Evolutionary conservation across 345 rosid species (phyloP).

Genomic region (Eucalyptus fibrosa): DNA sequence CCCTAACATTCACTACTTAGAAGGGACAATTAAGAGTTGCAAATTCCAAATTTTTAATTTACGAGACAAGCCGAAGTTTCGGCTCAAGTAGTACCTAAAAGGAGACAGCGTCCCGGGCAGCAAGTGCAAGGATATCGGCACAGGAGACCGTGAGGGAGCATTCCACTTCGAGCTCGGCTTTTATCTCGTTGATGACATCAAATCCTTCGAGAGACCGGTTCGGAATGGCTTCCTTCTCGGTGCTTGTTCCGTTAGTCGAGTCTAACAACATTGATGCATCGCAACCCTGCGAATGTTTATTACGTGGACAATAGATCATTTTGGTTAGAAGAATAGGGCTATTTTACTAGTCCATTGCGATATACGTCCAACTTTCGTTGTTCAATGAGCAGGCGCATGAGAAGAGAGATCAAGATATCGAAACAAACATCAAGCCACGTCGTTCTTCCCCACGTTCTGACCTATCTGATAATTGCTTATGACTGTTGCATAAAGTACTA

Average conservation of each 20-base stretch:
- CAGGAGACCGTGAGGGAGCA: not conserved
- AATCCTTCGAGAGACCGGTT: not conserved
- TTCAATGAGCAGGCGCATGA: not conserved
- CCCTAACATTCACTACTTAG: too few relatives aligned
- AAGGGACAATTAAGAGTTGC: not conserved
- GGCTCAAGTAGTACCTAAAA: not conserved
- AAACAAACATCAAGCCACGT: not conserved
- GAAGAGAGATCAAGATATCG: not conserved
- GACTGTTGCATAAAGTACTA: too few relatives aligned
- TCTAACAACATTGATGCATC: not conserved
- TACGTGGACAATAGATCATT: not conserved
- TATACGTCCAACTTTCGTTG: not conserved
- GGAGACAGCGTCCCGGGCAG: not conserved
- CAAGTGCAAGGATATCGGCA: not conserved
- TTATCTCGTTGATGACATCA: not conserved
- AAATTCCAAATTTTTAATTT: not conserved
- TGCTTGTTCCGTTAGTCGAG: not conserved
- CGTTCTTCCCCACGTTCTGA: not conserved
- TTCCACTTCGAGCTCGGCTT: not conserved
- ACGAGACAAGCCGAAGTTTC: not conserved
- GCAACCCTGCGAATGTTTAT: not conserved
- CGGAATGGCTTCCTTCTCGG: not conserved
- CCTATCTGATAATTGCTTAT: too few relatives aligned
- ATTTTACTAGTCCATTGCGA: fast-evolving
- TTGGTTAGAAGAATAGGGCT: not conserved